phyloP scores from a whole-genome alignment of 495 filamentous ascomycete genomes.

The Cercophora sp. region DNA sequence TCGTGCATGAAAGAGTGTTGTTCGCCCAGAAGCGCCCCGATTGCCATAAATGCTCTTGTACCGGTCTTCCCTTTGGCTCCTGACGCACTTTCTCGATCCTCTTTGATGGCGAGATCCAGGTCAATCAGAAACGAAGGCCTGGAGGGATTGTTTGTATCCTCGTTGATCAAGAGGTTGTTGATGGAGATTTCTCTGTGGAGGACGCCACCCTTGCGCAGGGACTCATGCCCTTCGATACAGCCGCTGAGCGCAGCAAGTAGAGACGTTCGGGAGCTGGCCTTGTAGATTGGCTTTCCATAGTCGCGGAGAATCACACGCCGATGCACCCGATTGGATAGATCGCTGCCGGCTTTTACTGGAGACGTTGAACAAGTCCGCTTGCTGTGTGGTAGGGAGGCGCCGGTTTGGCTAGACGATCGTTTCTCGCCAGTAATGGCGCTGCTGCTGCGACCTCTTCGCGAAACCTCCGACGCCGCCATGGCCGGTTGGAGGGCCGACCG shows the following conservation, averaged over 20 bases:
- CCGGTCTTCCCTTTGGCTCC: conserved; percentile 41
- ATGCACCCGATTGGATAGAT: conserved; percentile 8
- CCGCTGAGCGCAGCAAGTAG: conserved; percentile 36
- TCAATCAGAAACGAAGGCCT: too few species aligned
- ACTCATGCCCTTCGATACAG: conserved; percentile 28
- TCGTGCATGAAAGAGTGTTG: conserved; percentile 44
- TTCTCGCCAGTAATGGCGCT: conserved; percentile 29
- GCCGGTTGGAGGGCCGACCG: conserved; percentile 17
- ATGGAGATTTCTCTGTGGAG: too few species aligned
- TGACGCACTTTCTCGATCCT: too few species aligned
- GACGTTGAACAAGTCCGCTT: neutral
- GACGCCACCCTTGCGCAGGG: conserved; percentile 5
- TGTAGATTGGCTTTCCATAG: conserved; percentile 4
- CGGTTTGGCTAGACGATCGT: conserved; percentile 34
- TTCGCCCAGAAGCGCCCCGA: conserved; percentile 36
- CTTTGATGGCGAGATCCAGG: too few species aligned
- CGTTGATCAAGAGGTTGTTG: too few species aligned
- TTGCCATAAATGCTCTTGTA: conserved; percentile 47
- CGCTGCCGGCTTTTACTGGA: neutral
- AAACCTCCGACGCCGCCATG: neutral
- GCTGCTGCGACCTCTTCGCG: too few species aligned
- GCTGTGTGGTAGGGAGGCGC: conserved; percentile 11
- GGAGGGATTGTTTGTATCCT: too few species aligned
- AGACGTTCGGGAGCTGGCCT: conserved; percentile 10
- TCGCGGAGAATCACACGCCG: conserved; percentile 6